Evolutionary conservation across 148 eudicot species (phyloP).

Genomic region (Silene conica): DNA sequence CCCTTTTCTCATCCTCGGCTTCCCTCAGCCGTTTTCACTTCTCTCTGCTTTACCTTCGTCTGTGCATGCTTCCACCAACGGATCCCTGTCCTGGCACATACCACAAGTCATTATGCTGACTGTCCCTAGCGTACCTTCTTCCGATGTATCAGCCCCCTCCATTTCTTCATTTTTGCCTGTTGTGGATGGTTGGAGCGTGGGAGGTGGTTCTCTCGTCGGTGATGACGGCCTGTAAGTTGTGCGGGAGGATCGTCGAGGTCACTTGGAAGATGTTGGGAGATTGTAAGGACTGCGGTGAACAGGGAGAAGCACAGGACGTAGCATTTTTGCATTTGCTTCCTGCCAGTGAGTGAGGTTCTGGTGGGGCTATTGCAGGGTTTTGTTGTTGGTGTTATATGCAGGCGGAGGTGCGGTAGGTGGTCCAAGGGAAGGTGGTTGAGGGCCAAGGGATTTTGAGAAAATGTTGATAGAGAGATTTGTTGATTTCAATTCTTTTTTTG

Average conservation of each 20-base stretch:
- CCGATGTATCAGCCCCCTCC: neutral
- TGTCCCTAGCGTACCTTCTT: neutral
- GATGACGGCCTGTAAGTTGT: neutral
- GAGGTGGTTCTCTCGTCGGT: neutral
- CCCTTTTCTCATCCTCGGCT: neutral
- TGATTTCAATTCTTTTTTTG: neutral
- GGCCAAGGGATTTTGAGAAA: neutral
- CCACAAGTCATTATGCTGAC: neutral
- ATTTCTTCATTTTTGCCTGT: neutral
- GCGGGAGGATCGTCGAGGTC: neutral
- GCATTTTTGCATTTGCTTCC: neutral
- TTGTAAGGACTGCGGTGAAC: neutral
- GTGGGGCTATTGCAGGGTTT: neutral
- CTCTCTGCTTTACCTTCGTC: neutral
- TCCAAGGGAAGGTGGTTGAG: neutral
- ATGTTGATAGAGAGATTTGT: neutral
- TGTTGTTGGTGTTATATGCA: neutral
- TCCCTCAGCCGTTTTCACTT: neutral
- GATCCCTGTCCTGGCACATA: neutral
- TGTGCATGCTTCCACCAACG: neutral
- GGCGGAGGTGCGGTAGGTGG: neutral
- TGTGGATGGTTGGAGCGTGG: neutral
- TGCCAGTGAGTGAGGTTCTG: neutral
- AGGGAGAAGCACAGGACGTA: neutral
- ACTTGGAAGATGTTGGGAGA: neutral